Conservation (phyloP, 441 rosid species). For the Erodium moschatum region DNA sequence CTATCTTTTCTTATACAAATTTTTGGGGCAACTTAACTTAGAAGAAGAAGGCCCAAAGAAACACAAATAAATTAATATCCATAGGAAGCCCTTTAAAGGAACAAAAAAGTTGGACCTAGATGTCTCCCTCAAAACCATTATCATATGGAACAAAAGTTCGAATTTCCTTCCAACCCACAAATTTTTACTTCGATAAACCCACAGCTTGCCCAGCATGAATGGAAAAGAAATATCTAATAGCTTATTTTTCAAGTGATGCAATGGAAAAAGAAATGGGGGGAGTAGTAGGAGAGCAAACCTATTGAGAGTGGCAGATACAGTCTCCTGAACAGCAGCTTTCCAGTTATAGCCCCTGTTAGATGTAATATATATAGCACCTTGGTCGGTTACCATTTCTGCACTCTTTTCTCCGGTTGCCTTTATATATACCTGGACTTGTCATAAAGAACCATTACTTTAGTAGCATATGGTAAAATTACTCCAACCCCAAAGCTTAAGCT, state of each 20-base stretch:
- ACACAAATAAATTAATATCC: neutral
- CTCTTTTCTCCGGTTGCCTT: conserved; percentile 86
- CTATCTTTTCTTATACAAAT: no score
- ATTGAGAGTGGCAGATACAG: conserved; percentile 91
- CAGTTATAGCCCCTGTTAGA: conserved; percentile 83
- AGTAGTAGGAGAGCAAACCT: conserved; percentile 31
- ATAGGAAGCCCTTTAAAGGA: neutral
- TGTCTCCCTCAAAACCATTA: no score
- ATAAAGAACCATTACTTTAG: conserved; percentile 5
- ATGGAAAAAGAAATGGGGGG: neutral
- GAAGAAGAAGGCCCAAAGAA: no score
- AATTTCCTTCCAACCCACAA: neutral
- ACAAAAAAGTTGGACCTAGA: no score
- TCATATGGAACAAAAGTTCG: neutral
- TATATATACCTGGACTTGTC: conserved; percentile 57
- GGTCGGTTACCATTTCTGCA: conserved; percentile 91
- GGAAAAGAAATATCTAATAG: neutral
- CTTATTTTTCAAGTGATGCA: neutral
- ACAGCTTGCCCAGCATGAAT: neutral
- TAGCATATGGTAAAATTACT: no score
- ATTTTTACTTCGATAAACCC: neutral
- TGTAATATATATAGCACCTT: conserved; percentile 90
- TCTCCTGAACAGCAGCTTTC: conserved; percentile 93
- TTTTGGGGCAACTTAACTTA: no score
- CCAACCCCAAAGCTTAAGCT: no score